Percentiles rank a stretch among this genome's conserved stretches.
Conservation (phyloP, 2,329 filamentous ascomycete genomes). For the Penicillium vulpinum region DNA sequence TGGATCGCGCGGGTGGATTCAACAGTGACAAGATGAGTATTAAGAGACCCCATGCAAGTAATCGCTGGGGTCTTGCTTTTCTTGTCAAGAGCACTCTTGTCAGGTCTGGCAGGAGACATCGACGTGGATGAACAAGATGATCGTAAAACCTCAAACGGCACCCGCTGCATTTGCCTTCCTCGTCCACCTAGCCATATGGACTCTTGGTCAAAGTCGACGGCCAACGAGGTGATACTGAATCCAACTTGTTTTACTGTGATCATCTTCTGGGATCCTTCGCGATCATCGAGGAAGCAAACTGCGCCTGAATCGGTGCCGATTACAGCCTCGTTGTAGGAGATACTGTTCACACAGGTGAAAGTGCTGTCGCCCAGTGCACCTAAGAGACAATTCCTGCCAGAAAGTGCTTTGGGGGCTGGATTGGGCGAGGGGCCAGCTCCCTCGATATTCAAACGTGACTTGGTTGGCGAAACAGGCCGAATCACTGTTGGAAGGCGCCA, state of each 20-base stretch:
- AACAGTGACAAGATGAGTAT: constrained; percentile 69
- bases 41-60: constrained; percentile 68
- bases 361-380: constrained; percentile 78
- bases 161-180: constrained; percentile 56
- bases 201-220: constrained; percentile 57
- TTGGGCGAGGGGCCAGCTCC: constrained; percentile 34
- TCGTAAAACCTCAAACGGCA: constrained; percentile 45
- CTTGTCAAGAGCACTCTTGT: constrained; percentile 22
- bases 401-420: constrained; percentile 66
- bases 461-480: constrained; percentile 61
- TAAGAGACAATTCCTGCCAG: constrained; percentile 84
- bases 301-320: constrained; percentile 86
- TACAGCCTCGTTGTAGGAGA: constrained; percentile 73
- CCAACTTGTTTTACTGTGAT: constrained; percentile 64
- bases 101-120: constrained; percentile 26
- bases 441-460: constrained; percentile 56
- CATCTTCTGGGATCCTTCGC: constrained; percentile 69
- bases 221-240: constrained; percentile 68
- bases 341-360: constrained; percentile 73
- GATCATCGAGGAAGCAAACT: constrained; percentile 83
- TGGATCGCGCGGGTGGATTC: constrained; percentile 75
- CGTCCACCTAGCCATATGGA: constrained; percentile 69
- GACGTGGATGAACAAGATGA: constrained; percentile 27
- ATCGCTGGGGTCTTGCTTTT: constrained; percentile 45
- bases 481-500: constrained; percentile 76